Conservation (phyloP, 2,329 filamentous ascomycete genomes). For the Albophoma yamanashiensis region DNA sequence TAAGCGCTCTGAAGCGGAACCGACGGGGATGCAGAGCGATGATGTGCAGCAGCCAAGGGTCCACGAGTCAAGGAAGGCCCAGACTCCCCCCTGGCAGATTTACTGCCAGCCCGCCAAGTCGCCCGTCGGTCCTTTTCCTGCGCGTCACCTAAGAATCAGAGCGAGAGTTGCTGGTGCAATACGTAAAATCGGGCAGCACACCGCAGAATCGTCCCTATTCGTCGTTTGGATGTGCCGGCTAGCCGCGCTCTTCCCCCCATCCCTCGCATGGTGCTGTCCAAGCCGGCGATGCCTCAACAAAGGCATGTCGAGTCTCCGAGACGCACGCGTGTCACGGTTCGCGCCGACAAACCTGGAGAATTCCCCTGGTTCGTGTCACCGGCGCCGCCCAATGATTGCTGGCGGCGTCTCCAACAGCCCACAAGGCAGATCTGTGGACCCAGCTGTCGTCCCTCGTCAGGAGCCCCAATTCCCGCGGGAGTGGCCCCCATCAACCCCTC, state of each 20-base stretch:
- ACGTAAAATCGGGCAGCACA: neutral
- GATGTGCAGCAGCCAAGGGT: constrained; percentile 17
- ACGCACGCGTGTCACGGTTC: constrained; percentile 7
- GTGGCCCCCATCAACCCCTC: constrained; percentile 6
- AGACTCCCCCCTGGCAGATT: constrained; percentile 4
- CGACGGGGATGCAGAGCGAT: constrained; percentile 7
- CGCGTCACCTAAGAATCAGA: neutral
- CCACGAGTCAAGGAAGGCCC: constrained; percentile 22
- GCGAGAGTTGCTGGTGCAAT: neutral
- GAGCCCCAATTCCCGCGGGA: constrained; percentile 6
- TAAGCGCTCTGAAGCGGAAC: constrained; percentile 1
- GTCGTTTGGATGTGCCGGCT: neutral
- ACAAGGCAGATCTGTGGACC: constrained; percentile 14
- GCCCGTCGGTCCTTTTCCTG: constrained; percentile 2
- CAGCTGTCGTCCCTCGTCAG: constrained; percentile 5
- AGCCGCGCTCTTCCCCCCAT: neutral
- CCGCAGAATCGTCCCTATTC: neutral
- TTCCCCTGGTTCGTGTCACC: neutral
- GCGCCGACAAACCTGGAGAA: constrained; percentile 1
- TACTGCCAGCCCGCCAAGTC: constrained; percentile 1
- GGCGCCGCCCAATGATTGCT: constrained; percentile 4
- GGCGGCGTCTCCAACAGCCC: constrained; percentile 5
- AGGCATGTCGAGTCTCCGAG: constrained; percentile 2
- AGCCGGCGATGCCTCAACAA: neutral
- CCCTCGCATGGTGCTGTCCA: neutral